Conservation (phyloP, 331 rosid species). For the Arachis monticola region DNA sequence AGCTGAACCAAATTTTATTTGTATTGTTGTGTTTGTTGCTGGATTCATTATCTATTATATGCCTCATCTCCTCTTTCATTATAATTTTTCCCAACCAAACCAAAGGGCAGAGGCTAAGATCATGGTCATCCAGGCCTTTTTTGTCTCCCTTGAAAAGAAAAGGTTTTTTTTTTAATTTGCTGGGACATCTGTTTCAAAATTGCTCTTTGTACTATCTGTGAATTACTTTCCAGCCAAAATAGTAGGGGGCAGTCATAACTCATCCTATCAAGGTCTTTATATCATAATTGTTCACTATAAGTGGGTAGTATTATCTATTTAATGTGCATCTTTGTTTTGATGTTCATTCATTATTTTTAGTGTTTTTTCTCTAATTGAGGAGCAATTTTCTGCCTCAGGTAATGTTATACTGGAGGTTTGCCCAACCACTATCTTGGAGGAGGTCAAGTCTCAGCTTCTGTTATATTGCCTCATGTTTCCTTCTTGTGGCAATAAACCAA, state of each 20-base stretch:
- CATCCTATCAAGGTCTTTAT: slow-evolving; percentile 7
- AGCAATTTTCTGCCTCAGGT: neutral
- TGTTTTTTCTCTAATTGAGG: slow-evolving; percentile 3
- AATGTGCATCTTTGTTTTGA: slow-evolving; percentile 16
- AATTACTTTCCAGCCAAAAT: neutral
- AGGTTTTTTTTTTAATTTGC: neutral
- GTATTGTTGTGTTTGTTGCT: neutral
- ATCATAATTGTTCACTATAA: neutral
- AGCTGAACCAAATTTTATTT: neutral
- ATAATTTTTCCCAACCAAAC: neutral
- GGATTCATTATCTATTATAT: neutral
- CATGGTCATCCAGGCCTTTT: no score
- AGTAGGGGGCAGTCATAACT: slow-evolving; percentile 1
- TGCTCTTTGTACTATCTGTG: neutral
- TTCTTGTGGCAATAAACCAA: neutral
- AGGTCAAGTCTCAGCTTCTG: slow-evolving; percentile 24
- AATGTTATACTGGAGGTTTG: neutral
- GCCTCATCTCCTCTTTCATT: neutral
- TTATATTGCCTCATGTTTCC: neutral
- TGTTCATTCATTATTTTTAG: slow-evolving; percentile 8
- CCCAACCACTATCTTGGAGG: slow-evolving; percentile 3
- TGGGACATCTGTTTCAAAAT: neutral
- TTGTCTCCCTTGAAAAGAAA: no score
- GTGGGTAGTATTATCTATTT: neutral
- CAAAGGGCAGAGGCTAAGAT: no score